phyloP scores from a whole-genome alignment of 2,329 filamentous ascomycete species.

The Trichoderma semiorbis region DNA sequence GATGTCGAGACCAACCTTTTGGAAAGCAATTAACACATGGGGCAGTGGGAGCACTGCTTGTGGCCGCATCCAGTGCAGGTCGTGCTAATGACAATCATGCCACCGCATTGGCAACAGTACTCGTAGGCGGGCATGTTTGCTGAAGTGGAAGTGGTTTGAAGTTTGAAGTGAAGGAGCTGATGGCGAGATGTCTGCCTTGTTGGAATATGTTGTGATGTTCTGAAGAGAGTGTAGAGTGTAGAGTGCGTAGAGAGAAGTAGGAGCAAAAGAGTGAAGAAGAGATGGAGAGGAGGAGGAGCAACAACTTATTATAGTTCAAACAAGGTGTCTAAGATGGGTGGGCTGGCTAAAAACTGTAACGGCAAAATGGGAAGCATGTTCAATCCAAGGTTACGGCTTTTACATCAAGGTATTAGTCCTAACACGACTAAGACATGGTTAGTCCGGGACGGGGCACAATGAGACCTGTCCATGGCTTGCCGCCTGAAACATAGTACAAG shows the following conservation, averaged over 20 bases:
- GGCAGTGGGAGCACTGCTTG: constrained; percentile 48
- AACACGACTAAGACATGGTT: background rate
- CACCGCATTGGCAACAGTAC: constrained; percentile 54
- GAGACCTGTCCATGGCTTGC: background rate
- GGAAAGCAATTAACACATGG: constrained; percentile 29
- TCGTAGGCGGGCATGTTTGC: constrained; percentile 44
- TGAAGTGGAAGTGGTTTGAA: constrained; percentile 3
- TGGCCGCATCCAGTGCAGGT: constrained; percentile 50
- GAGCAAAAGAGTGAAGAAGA: background rate
- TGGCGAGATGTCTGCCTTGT: background rate
- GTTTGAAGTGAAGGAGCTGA: background rate
- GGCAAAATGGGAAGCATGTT: background rate
- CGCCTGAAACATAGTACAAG: background rate
- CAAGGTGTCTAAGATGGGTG: background rate
- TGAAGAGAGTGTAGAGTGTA: background rate
- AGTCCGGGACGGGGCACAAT: background rate
- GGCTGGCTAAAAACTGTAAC: background rate
- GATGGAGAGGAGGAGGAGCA: background rate
- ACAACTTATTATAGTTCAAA: constrained; percentile 16
- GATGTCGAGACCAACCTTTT: background rate
- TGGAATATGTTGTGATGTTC: background rate
- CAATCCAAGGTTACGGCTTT: background rate
- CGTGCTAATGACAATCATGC: constrained; percentile 56
- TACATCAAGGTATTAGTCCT: background rate
- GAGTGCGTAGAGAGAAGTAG: background rate